Conservation (phyloP, 139 green algal genomes). For the Pseudopediastrum boryanum region DNA sequence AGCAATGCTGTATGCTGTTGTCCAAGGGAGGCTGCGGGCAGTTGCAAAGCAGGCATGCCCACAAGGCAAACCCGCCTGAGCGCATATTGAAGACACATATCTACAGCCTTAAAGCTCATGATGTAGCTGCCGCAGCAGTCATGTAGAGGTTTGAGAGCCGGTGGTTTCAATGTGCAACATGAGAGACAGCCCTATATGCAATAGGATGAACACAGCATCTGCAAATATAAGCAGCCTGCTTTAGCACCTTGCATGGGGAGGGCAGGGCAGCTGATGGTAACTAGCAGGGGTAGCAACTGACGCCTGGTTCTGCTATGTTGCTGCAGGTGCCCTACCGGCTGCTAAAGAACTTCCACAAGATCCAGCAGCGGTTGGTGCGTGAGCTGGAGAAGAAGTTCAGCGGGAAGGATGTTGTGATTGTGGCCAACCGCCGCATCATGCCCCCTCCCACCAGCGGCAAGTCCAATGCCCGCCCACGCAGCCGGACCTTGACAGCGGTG, state of each 20-base stretch:
- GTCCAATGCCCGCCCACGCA: slow-evolving; percentile 77
- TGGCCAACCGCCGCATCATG: slow-evolving; percentile 95
- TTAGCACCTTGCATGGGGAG: neutral
- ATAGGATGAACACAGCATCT: neutral
- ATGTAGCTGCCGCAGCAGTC: too few relatives aligned
- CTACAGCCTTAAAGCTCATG: too few relatives aligned
- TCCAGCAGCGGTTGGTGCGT: slow-evolving; percentile 96
- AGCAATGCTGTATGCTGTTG: too few relatives aligned
- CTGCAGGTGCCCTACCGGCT: slow-evolving; percentile 93
- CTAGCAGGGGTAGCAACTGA: neutral
- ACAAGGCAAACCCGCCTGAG: too few relatives aligned
- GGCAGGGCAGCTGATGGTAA: neutral
- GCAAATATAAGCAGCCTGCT: neutral
- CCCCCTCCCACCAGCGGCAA: slow-evolving; percentile 73
- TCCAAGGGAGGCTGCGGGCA: too few relatives aligned
- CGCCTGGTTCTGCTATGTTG: neutral
- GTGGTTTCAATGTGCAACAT: too few relatives aligned
- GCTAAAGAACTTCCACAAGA: slow-evolving; percentile 98
- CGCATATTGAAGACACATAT: too few relatives aligned
- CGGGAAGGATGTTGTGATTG: slow-evolving; percentile 97
- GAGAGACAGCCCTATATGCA: too few relatives aligned
- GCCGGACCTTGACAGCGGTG: slow-evolving; percentile 93
- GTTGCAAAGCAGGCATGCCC: too few relatives aligned
- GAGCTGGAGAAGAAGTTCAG: slow-evolving; percentile 99
- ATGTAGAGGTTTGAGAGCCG: too few relatives aligned